Base-by-base conservation (phyloP, 2,329 filamentous ascomycete genomes). In the Ascocoryne sarcoides region DNA sequence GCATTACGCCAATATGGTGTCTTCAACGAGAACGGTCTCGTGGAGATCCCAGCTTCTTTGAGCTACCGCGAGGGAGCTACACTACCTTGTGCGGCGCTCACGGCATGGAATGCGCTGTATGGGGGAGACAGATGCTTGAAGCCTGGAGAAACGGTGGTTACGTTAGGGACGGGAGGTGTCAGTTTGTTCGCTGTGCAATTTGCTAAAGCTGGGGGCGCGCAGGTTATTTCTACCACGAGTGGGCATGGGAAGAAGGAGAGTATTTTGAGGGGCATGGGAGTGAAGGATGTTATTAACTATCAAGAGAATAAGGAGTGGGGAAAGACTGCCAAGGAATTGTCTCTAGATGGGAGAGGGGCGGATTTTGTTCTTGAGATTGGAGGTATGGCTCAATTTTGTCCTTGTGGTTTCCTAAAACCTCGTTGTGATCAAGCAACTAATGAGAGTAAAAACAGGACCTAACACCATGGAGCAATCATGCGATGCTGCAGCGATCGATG, bases 31-130 rank as follows among this genome's bases (percentile, higher is more conserved):
- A 60, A 82, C 33, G 78, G 76, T 1, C 68, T 85, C 2, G 77
- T 85, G 7, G 55, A 61, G 28, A 69, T 74, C 53, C 81, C 82
- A 0, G 50, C 56, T 3, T 66, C 65, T 12, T 55, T 77, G 4
- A 65, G 49, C 39, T 66, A 62, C 31, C 44, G 62, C 1, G 70
- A 76, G 44, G 68, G 63, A 1, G 62, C 66, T 18, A 75, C 70
- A 1, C 59, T 76, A 0, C 55, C 65, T 2, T 75, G 71, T 45
- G 72, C 73, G 1, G 71, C 64, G 1, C 43, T 76, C 9, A 75
- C 73, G 0, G 69, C 71, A 2, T 77, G 73, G 74, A 77, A 77
- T 48, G 70, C 69, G 4, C 56, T 77, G 3, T 76, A 70, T 37
- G 73, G 73, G 32, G 68, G 48, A 36, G 23, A 7, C 12, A 56